Evolutionary conservation across 83 land plant genomes (phyloP).

Genomic region (Diphasiastrum complanatum): DNA sequence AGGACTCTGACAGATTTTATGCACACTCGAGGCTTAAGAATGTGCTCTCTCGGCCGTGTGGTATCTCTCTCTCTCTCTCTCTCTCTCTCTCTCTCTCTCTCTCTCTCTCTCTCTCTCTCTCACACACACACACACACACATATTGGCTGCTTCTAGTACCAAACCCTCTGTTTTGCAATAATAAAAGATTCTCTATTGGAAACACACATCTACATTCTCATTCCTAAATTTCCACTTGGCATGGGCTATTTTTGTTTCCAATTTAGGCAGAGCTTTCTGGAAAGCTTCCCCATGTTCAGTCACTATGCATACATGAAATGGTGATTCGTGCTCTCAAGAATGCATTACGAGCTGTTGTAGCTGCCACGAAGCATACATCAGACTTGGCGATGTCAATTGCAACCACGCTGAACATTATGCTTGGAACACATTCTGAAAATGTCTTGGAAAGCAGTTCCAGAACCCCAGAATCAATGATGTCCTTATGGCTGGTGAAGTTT

Average conservation of each 20-base stretch:
- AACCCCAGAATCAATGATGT: conserved; percentile 30
- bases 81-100: no score
- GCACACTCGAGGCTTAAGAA: conserved; percentile 86
- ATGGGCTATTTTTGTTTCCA: no score
- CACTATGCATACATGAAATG: conserved; percentile 94
- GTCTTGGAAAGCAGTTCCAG: not conserved
- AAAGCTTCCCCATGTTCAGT: conserved; percentile 84
- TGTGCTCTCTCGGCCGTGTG: conserved; percentile 93
- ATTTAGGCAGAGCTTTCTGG: conserved; percentile 88
- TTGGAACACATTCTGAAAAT: conserved; percentile 45
- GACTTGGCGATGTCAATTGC: conserved; percentile 52
- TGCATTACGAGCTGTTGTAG: conserved; percentile 60
- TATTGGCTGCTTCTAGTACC: no score
- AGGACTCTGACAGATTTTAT: conserved; percentile 86
- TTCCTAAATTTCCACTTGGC: conserved; percentile 13
- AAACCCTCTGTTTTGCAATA: no score
- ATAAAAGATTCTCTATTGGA: no score
- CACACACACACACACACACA: no score
- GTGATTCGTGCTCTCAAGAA: conserved; percentile 87
- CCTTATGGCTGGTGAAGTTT: conserved; percentile 65
- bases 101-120: no score
- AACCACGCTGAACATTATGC: conserved; percentile 65
- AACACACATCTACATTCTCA: no score
- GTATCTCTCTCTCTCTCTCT: conserved; percentile 37
- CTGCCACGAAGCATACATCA: conserved; percentile 33